A percentile compares a stretch with the other conserved stretches of the same genome.
Evolutionary conservation across 768 basidiomycete genomes (phyloP).

Genomic region (Crepidotus variabilis): DNA sequence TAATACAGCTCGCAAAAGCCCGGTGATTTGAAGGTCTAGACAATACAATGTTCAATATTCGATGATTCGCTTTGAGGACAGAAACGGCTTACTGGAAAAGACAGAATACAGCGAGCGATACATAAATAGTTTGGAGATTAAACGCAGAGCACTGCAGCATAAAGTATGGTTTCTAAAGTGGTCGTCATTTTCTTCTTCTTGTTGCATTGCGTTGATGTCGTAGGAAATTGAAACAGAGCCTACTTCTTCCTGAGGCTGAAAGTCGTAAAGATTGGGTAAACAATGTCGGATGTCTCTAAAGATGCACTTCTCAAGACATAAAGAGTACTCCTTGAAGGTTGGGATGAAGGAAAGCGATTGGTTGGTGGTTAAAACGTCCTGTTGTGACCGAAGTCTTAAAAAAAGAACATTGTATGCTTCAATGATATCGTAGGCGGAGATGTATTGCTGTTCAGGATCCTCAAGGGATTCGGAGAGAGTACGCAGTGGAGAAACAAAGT

Average conservation of each 20-base stretch:
- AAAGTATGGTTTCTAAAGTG: conserved; percentile 36
- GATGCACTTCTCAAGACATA: conserved; percentile 36
- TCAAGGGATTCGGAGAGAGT: conserved; percentile 44
- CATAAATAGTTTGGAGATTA: conserved; percentile 48
- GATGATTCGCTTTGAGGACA: background rate
- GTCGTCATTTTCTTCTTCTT: conserved; percentile 32
- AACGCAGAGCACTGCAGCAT: conserved; percentile 51
- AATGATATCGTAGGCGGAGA: conserved; percentile 51
- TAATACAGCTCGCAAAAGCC: background rate
- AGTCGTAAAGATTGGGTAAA: conserved; percentile 29
- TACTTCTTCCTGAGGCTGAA: conserved; percentile 9
- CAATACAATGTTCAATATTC: background rate
- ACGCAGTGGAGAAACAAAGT: conserved; percentile 40
- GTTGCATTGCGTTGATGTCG: conserved; percentile 17
- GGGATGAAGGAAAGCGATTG: conserved; percentile 19
- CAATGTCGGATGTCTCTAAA: conserved; percentile 49
- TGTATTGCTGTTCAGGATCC: conserved; percentile 27
- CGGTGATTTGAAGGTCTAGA: conserved; percentile 39
- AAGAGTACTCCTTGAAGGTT: conserved; percentile 28
- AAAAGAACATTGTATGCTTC: conserved; percentile 60
- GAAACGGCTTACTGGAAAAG: conserved; percentile 43
- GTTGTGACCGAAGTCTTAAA: conserved; percentile 34
- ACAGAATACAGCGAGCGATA: conserved; percentile 38
- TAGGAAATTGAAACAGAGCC: conserved; percentile 15
- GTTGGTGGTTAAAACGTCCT: conserved; percentile 10